phyloP scores from a whole-genome alignment of 441 rosid species.

The Arabidopsis lyrata region DNA sequence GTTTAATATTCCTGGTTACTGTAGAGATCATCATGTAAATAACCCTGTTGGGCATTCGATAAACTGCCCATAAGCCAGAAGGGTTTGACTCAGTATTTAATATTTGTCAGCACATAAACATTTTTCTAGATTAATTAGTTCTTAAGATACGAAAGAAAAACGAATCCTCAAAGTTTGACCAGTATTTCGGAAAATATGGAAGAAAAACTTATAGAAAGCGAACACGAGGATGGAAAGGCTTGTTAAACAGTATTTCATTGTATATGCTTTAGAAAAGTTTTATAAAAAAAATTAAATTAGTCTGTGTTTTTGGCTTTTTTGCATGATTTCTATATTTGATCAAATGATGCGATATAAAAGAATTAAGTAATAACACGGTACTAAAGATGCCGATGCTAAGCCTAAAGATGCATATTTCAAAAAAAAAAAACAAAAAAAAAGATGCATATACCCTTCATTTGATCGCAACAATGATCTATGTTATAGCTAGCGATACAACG shows the following conservation, averaged over 20 bases:
- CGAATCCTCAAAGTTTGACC: slow-evolving; percentile 39
- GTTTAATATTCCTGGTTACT: background rate
- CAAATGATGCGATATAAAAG: slow-evolving; percentile 22
- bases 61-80: background rate
- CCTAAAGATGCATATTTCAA: slow-evolving; percentile 3
- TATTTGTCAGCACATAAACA: background rate
- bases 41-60: background rate
- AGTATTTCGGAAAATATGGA: slow-evolving; percentile 12
- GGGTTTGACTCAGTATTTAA: background rate
- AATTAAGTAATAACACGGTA: background rate
- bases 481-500: background rate
- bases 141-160: slow-evolving; percentile 10
- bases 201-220: slow-evolving; percentile 16
- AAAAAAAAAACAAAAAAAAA: too few relatives aligned
- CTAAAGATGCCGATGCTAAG: background rate
- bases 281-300: background rate
- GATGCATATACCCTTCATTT: too few relatives aligned
- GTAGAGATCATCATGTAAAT: background rate
- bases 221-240: slow-evolving; percentile 6
- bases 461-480: too few relatives aligned
- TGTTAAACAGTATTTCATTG: background rate
- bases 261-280: slow-evolving; percentile 25
- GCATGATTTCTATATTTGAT: background rate
- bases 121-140: background rate
- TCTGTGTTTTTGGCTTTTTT: slow-evolving; percentile 4